phyloP scores from a whole-genome alignment of 352 stramenopile species.

The Phytophthora pisi region DNA sequence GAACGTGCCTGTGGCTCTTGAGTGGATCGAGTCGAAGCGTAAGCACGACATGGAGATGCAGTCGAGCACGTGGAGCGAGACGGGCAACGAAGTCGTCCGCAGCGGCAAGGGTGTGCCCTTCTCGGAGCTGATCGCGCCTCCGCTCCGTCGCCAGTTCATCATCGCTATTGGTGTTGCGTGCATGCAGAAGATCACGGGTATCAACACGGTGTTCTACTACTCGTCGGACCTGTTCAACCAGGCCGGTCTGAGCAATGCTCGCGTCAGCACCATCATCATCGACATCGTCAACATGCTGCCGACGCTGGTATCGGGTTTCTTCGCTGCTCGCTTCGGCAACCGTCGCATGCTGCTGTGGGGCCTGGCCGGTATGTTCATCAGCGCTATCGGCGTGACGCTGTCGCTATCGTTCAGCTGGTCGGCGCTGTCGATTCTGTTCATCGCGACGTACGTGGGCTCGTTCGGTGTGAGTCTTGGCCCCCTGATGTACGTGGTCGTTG shows the following conservation, averaged over 20 bases:
- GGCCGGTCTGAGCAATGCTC: slow-evolving; percentile 40
- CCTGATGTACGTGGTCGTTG: slow-evolving; percentile 53
- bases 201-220: slow-evolving; percentile 67
- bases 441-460: slow-evolving; percentile 36
- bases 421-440: slow-evolving; percentile 47
- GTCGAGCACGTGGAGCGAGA: slow-evolving; percentile 37
- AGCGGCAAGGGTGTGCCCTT: slow-evolving; percentile 37
- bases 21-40: slow-evolving; percentile 49
- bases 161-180: slow-evolving; percentile 41
- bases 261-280: slow-evolving; percentile 42
- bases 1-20: slow-evolving; percentile 39
- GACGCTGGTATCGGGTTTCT: slow-evolving; percentile 37
- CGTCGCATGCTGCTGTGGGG: slow-evolving; percentile 41
- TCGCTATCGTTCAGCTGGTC: slow-evolving; percentile 35
- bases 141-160: slow-evolving; percentile 42
- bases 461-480: slow-evolving; percentile 42
- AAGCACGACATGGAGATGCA: slow-evolving; percentile 40
- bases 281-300: slow-evolving; percentile 47
- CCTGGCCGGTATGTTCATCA: slow-evolving; percentile 44
- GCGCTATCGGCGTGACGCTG: slow-evolving; percentile 42
- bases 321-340: slow-evolving; percentile 41
- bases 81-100: slow-evolving; percentile 35
- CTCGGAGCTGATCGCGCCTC: slow-evolving; percentile 32
- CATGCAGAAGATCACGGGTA: slow-evolving; percentile 57
- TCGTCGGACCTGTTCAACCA: slow-evolving; percentile 50